A percentile compares a stretch with the other conserved stretches of the same genome.
These are phyloP conservation scores for Kernera saxatilis DNA, from an alignment of 345 rosid genomes.

Conservation along the genomic window DNA sequence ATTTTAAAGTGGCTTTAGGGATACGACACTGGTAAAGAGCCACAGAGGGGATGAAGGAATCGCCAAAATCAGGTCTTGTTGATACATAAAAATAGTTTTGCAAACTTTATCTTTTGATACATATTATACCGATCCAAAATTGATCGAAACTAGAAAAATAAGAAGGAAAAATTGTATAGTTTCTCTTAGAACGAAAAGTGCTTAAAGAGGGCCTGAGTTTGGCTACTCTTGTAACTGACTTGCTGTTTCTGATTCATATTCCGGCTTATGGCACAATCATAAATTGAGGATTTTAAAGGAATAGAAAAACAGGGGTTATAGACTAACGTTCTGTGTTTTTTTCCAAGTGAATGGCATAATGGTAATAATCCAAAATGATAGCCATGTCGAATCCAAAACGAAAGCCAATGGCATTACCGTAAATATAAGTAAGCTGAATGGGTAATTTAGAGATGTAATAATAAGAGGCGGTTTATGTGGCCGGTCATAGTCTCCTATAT, in stretches of 20 bases:
- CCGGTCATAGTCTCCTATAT: constrained; percentile 8
- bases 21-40: constrained; percentile 17
- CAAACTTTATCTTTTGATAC: not conserved
- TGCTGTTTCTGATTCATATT: not conserved
- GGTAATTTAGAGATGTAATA: not conserved
- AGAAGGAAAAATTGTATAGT: not conserved
- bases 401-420: constrained; percentile 1
- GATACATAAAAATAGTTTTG: not conserved
- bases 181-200: not conserved
- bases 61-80: not conserved
- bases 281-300: not conserved
- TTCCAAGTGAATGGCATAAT: not conserved
- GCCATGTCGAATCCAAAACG: not conserved
- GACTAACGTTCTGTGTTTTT: not conserved
- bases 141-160: not conserved
- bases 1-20: constrained; percentile 35
- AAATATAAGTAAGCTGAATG: not conserved
- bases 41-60: constrained; percentile 17
- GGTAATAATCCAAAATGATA: not conserved
- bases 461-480: not conserved
- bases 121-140: not conserved
- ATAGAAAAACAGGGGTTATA: not conserved
- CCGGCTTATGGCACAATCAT: not conserved
- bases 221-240: not conserved
- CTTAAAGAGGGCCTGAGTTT: not conserved